These are phyloP conservation scores for Chalciporus piperatus DNA, from an alignment of 768 basidiomycete species.

Conservation along the genomic window DNA sequence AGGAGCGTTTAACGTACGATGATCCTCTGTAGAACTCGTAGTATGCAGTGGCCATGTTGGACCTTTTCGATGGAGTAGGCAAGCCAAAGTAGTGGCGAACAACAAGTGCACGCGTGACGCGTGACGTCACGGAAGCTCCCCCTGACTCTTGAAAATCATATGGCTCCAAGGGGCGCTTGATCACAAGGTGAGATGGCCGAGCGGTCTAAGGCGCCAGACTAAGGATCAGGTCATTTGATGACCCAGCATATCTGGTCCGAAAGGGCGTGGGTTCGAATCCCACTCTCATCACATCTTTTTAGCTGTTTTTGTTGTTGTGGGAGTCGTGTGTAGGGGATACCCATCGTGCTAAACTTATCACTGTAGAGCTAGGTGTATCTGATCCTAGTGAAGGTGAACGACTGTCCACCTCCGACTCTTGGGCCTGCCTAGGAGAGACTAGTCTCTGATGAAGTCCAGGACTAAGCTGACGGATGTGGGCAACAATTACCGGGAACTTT, in stretches of 20 bases:
- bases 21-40: slow-evolving; percentile 93
- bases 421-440: too few relatives aligned
- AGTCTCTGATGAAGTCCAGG: too few relatives aligned
- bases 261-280: slow-evolving; percentile 44
- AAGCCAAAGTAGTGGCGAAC: slow-evolving; percentile 7
- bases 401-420: too few relatives aligned
- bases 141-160: neutral
- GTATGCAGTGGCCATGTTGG: slow-evolving; percentile 74
- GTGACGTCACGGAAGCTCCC: slow-evolving; percentile 21
- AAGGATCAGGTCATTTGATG: slow-evolving; percentile 12
- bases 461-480: too few relatives aligned
- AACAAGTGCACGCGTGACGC: slow-evolving; percentile 13
- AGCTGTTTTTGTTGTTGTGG: neutral
- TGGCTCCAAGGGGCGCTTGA: neutral
- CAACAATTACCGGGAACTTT: too few relatives aligned
- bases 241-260: slow-evolving; percentile 32
- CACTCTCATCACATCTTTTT: slow-evolving; percentile 31
- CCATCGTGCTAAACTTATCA: too few relatives aligned
- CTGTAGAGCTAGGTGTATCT: too few relatives aligned
- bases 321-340: too few relatives aligned
- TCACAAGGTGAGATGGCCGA: slow-evolving; percentile 47
- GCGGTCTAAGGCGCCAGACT: slow-evolving; percentile 65
- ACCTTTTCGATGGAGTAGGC: slow-evolving; percentile 9
- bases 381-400: too few relatives aligned
- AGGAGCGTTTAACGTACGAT: slow-evolving; percentile 55